These are phyloP conservation scores for Lentinus polychrous DNA, from an alignment of 1,284 basidiomycete genomes.

Conservation along the genomic window DNA sequence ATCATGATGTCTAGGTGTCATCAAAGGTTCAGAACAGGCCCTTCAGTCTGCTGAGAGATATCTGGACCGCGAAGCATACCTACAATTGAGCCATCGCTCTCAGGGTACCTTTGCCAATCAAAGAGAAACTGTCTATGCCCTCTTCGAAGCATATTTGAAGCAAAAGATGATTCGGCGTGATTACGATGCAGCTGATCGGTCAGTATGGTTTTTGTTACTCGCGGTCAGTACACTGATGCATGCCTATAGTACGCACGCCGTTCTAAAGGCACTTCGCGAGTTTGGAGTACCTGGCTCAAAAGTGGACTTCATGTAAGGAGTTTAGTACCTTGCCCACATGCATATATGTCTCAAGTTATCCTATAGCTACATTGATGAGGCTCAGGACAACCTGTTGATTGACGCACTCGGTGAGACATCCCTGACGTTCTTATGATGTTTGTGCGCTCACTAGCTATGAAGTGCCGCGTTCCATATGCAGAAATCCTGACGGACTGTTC, in stretches of 20 bases:
- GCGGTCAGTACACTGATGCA: background rate
- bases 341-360: background rate
- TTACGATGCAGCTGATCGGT: constrained; percentile 61
- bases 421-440: background rate
- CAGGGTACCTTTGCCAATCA: constrained; percentile 49
- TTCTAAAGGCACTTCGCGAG: constrained; percentile 35
- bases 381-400: constrained; percentile 64
- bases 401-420: constrained; percentile 47
- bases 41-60: constrained; percentile 28
- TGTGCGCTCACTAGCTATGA: constrained; percentile 22
- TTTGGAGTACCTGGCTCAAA: constrained; percentile 33
- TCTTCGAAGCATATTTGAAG: constrained; percentile 50
- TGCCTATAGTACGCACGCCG: constrained; percentile 38
- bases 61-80: constrained; percentile 41
- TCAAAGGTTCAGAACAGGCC: constrained; percentile 57
- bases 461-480: constrained; percentile 56
- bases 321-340: background rate
- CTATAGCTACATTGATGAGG: constrained; percentile 64
- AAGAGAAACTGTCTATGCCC: constrained; percentile 41
- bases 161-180: constrained; percentile 39
- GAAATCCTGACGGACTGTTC: constrained; percentile 61
- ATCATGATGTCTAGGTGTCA: constrained; percentile 40
- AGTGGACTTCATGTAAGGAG: constrained; percentile 48
- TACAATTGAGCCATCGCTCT: constrained; percentile 39
- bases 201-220: constrained; percentile 19